These are phyloP conservation scores for Halocafeteria seosinensis DNA, from an alignment of 108 stramenopile genomes.

Conservation along the genomic window DNA sequence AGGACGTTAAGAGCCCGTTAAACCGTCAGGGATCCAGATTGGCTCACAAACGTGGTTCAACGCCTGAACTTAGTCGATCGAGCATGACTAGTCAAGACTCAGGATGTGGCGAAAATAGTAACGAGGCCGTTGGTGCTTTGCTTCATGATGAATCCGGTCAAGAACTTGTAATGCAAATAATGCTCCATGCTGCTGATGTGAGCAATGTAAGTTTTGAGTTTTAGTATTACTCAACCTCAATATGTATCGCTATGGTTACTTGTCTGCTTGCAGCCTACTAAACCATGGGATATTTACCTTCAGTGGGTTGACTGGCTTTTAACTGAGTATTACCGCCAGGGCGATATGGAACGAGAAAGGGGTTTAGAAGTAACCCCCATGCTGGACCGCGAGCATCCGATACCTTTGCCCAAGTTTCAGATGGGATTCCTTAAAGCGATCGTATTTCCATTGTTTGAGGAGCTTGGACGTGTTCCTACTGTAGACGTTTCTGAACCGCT, in stretches of 20 bases:
- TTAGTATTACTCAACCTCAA: too few relatives aligned
- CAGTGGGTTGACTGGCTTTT: conserved; percentile 14
- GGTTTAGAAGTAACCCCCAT: conserved; percentile 11
- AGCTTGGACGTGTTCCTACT: too few relatives aligned
- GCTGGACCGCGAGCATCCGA: conserved; percentile 5
- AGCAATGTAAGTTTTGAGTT: too few relatives aligned
- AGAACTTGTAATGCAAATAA: background rate
- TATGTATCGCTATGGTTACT: too few relatives aligned
- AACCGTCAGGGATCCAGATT: background rate
- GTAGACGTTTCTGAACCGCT: too few relatives aligned
- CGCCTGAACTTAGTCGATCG: background rate
- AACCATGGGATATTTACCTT: background rate
- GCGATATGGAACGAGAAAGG: conserved; percentile 9
- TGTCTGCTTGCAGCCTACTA: too few relatives aligned
- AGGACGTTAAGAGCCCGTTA: background rate
- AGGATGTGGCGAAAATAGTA: background rate
- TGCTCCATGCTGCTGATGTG: conserved; percentile 21
- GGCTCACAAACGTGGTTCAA: background rate
- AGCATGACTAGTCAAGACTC: background rate
- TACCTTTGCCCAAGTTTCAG: conserved; percentile 5
- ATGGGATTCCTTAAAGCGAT: conserved; percentile 1
- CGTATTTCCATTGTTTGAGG: background rate
- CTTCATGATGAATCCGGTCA: background rate
- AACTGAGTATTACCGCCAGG: conserved; percentile 21
- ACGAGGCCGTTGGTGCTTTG: background rate